phyloP scores from a whole-genome alignment of 257 asterid genomes.

The Apocynum venetum region DNA sequence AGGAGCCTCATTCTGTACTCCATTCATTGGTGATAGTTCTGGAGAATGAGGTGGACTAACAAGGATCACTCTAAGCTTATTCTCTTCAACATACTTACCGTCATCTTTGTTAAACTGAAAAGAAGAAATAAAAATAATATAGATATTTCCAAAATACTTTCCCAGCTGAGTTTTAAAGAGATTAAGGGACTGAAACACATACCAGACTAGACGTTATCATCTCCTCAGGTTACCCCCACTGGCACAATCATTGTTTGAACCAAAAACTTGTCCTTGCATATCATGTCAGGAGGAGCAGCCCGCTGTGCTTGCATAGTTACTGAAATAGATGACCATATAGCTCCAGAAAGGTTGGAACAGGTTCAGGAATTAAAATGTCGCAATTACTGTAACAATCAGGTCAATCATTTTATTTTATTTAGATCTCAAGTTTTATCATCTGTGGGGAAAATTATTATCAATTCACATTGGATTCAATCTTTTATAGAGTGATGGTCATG shows the following conservation, averaged over 20 bases:
- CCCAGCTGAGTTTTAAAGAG: background rate
- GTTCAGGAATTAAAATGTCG: background rate
- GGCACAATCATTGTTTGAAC: slow-evolving; percentile 38
- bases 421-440: background rate
- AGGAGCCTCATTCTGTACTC: slow-evolving; percentile 12
- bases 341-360: background rate
- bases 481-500: too few species aligned
- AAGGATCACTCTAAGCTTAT: slow-evolving; percentile 41
- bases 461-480: background rate
- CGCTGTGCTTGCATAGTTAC: slow-evolving; percentile 49
- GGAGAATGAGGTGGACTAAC: slow-evolving; percentile 37
- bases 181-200: background rate
- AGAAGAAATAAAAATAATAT: slow-evolving; percentile 1
- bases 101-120: slow-evolving; percentile 39
- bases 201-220: slow-evolving; percentile 37
- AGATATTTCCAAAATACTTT: background rate
- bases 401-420: background rate
- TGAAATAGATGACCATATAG: slow-evolving; percentile 2
- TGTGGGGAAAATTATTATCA: background rate
- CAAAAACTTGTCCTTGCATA: slow-evolving; percentile 52
- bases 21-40: slow-evolving; percentile 28
- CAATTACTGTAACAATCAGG: background rate
- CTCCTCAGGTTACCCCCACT: slow-evolving; percentile 35
- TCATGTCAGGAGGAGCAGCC: slow-evolving; percentile 32
- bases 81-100: slow-evolving; percentile 40